Evolutionary conservation across 2,329 filamentous ascomycete genomes (phyloP).

Genomic region (Nemania abortiva): DNA sequence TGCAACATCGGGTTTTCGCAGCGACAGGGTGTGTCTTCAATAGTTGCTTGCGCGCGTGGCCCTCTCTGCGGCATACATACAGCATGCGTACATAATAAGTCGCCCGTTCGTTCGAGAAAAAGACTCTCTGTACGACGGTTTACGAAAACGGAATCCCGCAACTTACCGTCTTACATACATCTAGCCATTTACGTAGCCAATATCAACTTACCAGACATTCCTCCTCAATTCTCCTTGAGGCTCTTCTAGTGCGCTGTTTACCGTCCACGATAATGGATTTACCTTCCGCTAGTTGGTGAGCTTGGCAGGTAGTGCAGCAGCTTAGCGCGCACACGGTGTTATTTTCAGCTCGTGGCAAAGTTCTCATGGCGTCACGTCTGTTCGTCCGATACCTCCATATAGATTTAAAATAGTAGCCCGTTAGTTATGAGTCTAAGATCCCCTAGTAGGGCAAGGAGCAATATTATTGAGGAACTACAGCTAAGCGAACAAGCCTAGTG

Average conservation of each 20-base stretch:
- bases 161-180: not conserved
- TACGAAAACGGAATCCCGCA: constrained; percentile 31
- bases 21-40: too few relatives aligned
- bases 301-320: too few relatives aligned
- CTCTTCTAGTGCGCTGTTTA: not conserved
- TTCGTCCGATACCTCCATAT: not conserved
- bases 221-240: too few relatives aligned
- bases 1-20: constrained; percentile 29
- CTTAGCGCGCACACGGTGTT: not conserved
- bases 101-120: not conserved
- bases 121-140: constrained; percentile 11
- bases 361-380: not conserved
- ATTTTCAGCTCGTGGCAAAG: not conserved
- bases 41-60: not conserved
- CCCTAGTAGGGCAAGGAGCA: not conserved
- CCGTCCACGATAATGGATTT: not conserved
- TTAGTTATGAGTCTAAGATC: not conserved
- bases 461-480: not conserved
- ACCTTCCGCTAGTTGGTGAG: not conserved
- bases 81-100: not conserved
- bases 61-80: not conserved
- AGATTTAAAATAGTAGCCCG: not conserved
- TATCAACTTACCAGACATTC: too few relatives aligned
- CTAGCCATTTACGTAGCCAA: too few relatives aligned
- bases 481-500: not conserved